These are phyloP conservation scores for Paraurostyla sp. DNA, from an alignment of 73 alveolate genomes.

Conservation along the genomic window DNA sequence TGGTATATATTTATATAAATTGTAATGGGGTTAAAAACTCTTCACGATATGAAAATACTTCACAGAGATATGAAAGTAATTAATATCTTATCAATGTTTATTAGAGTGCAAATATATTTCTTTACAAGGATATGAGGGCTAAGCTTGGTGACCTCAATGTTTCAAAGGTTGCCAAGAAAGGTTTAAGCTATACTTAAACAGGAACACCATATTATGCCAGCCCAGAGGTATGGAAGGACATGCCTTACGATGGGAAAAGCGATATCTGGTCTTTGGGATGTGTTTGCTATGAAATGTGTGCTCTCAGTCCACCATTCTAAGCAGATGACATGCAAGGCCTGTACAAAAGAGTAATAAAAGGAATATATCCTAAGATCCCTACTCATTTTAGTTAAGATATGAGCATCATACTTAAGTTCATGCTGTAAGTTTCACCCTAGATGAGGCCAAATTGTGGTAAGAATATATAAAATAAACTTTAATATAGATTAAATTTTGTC, in stretches of 20 bases:
- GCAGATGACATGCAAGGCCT: slow-evolving; percentile 88
- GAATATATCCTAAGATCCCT: slow-evolving; percentile 76
- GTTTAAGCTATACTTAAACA: slow-evolving; percentile 78
- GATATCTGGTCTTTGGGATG: slow-evolving; percentile 90
- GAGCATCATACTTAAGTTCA: slow-evolving; percentile 56
- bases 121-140: slow-evolving; percentile 76
- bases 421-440: slow-evolving; percentile 60
- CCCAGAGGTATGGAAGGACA: slow-evolving; percentile 88
- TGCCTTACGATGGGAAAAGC: slow-evolving; percentile 80
- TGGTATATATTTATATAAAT: slow-evolving; percentile 77
- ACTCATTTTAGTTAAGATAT: slow-evolving; percentile 74
- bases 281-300: slow-evolving; percentile 82
- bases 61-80: slow-evolving; percentile 78
- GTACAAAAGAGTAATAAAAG: slow-evolving; percentile 73
- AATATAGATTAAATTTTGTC: slow-evolving; percentile 3
- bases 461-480: neutral
- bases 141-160: slow-evolving; percentile 86
- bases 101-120: slow-evolving; percentile 77
- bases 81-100: neutral
- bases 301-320: slow-evolving; percentile 79
- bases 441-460: slow-evolving; percentile 44
- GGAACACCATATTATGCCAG: slow-evolving; percentile 89
- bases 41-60: slow-evolving; percentile 80
- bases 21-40: slow-evolving; percentile 77
- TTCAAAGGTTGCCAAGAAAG: slow-evolving; percentile 77